These are phyloP conservation scores for Gremmenia infestans DNA, from an alignment of 2,329 filamentous ascomycete species.

Conservation along the genomic window DNA sequence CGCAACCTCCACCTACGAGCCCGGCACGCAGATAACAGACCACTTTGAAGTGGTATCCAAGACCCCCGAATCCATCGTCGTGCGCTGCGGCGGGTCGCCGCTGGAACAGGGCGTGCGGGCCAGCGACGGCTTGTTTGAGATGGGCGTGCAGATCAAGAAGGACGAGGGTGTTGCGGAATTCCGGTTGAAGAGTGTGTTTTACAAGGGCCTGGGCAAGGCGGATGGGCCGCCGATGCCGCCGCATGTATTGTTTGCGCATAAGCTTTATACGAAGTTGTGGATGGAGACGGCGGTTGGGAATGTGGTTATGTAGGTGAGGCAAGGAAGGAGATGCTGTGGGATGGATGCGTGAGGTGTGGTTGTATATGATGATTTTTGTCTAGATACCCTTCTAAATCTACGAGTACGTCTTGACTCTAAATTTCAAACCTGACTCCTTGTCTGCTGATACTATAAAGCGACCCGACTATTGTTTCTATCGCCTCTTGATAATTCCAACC, in stretches of 20 bases:
- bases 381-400: constrained; percentile 1
- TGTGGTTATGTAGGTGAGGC: constrained; percentile 11
- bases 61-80: constrained; percentile 52
- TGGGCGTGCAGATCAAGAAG: constrained; percentile 55
- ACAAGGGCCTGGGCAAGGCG: constrained; percentile 44
- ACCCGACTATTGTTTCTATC: too few relatives aligned
- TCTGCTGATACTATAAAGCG: background rate
- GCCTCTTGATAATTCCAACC: too few relatives aligned
- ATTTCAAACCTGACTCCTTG: background rate
- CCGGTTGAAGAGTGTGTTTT: constrained; percentile 59
- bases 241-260: constrained; percentile 46
- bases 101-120: constrained; percentile 49
- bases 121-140: constrained; percentile 63
- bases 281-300: constrained; percentile 45
- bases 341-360: background rate
- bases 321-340: background rate
- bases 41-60: constrained; percentile 69
- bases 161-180: constrained; percentile 60
- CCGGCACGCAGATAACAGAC: constrained; percentile 61
- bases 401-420: background rate
- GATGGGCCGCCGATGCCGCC: constrained; percentile 39
- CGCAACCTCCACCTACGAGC: constrained; percentile 50
- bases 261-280: constrained; percentile 51
- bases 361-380: background rate
- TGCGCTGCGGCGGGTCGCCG: constrained; percentile 63